Base-by-base conservation (phyloP, 2,329 filamentous ascomycete genomes). In the Apiospora sp. region DNA sequence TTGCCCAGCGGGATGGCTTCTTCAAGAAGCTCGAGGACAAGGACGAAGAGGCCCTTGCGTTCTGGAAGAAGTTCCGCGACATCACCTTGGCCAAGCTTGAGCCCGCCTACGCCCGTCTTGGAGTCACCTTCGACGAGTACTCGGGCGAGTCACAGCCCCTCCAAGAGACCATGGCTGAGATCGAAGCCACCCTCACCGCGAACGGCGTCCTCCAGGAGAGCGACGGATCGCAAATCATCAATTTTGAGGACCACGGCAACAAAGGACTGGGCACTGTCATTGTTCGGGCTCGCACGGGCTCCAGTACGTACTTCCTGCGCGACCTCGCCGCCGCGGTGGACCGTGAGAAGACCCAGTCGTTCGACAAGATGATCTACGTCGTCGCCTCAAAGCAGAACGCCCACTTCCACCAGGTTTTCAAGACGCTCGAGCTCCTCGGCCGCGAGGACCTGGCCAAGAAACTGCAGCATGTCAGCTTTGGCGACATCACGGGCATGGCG, bases 231-330 rank as follows among this genome's bases (percentile, higher is more conserved):
- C 87, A 89, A 75, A 89, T 92, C 75, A 90, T 94, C 69, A 91
- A 94, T 80, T 90, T 94, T 73, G 85, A 87, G 46, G 93, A 93
- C 79, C 90, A 94, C 78, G 86, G 87, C 8, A 86, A 87, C 2
- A 93, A 91, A 80, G 92, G 92, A 68, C 86, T 93, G 1, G 92
- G 91, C 24, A 91, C 90, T 75, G 91, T 91, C 0, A 87, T 93
- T 48, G 85, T 94, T 67, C 86, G 92, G 75, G 91, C 90, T 79
- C 89, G 91, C 12, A 79, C 78, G 73, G 92, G 92, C 48, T 92
- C 90, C 1, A 89, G 89, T 14, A 86, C 91, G 0, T 94, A 94
- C 80, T 85, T 93, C 48, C 91, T 92, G 41, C 88, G 92, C 76
- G 92, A 94, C 79, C 89, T 94, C 58, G 92, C 90, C 16, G 90